Percentiles rank a stretch among this genome's conserved stretches.
These are phyloP conservation scores for Pestalotiopsis sp. DNA, from an alignment of 2,329 filamentous ascomycete genomes.

Conservation along the genomic window DNA sequence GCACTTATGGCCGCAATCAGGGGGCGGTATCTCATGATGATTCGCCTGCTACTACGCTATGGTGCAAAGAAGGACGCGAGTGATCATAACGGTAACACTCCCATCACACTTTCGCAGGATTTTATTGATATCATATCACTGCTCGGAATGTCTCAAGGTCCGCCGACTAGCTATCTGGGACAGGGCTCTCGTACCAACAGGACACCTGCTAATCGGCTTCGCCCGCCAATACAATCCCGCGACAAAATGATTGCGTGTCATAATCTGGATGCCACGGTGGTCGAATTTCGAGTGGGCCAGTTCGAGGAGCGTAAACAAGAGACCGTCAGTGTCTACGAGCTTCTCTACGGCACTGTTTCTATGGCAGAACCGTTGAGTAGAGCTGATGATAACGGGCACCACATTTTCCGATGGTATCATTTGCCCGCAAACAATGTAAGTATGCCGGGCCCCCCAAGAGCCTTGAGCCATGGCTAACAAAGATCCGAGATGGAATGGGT, in stretches of 20 bases:
- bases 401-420: not conserved
- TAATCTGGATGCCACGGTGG: not conserved
- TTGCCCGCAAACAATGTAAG: not conserved
- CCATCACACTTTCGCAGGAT: not conserved
- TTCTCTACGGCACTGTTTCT: not conserved
- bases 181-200: not conserved
- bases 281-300: not conserved
- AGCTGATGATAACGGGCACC: not conserved
- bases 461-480: not conserved
- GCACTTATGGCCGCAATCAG: not conserved
- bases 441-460: not conserved
- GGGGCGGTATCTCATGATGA: fast-evolving
- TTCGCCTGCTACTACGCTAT: not conserved
- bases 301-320: not conserved
- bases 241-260: not conserved
- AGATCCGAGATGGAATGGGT: not conserved
- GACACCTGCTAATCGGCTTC: not conserved
- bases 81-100: not conserved
- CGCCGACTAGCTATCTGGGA: not conserved
- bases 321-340: not conserved
- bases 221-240: not conserved
- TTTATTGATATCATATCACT: not conserved
- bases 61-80: not conserved
- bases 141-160: not conserved
- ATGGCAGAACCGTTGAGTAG: not conserved